Evolutionary conservation across 495 filamentous ascomycete genomes (phyloP).

Genomic region (Penicillium paxilli): DNA sequence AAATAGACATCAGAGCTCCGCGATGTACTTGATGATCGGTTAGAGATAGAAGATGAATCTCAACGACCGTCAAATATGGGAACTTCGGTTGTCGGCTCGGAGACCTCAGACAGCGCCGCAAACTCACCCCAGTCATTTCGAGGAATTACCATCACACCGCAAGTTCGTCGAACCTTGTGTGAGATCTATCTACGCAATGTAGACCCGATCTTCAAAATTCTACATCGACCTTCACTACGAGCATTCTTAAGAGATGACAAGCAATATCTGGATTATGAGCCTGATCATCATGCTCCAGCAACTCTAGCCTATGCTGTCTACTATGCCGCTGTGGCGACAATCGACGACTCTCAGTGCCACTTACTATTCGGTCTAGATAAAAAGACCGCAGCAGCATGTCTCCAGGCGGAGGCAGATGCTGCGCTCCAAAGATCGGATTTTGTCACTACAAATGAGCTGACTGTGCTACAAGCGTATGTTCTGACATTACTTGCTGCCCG

Average conservation of each 20-base stretch:
- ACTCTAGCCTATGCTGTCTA: slow-evolving; percentile 52
- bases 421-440: slow-evolving; percentile 53
- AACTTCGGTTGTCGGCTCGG: slow-evolving; percentile 16
- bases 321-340: slow-evolving; percentile 48
- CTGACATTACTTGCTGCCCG: slow-evolving; percentile 51
- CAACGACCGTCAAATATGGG: slow-evolving; percentile 13
- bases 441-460: slow-evolving; percentile 53
- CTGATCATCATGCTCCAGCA: slow-evolving; percentile 33
- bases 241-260: slow-evolving; percentile 29
- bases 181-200: slow-evolving; percentile 36
- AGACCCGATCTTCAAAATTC: slow-evolving; percentile 41
- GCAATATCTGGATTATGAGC: slow-evolving; percentile 34
- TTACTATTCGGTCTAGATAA: slow-evolving; percentile 42
- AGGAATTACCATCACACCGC: slow-evolving; percentile 2
- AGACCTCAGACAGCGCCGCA: slow-evolving; percentile 16
- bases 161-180: slow-evolving; percentile 22
- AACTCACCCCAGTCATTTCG: slow-evolving; percentile 10
- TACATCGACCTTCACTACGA: slow-evolving; percentile 37
- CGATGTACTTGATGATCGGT: slow-evolving; percentile 20
- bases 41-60: slow-evolving; percentile 18
- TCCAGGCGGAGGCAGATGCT: slow-evolving; percentile 49
- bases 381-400: slow-evolving; percentile 35
- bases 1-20: slow-evolving; percentile 23
- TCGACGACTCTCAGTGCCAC: slow-evolving; percentile 43
- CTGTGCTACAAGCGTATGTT: slow-evolving; percentile 58